Percentiles rank a stretch among this genome's conserved stretches.
Evolutionary conservation across 768 basidiomycete genomes (phyloP).

Genomic region (Mycena sanguinolenta): DNA sequence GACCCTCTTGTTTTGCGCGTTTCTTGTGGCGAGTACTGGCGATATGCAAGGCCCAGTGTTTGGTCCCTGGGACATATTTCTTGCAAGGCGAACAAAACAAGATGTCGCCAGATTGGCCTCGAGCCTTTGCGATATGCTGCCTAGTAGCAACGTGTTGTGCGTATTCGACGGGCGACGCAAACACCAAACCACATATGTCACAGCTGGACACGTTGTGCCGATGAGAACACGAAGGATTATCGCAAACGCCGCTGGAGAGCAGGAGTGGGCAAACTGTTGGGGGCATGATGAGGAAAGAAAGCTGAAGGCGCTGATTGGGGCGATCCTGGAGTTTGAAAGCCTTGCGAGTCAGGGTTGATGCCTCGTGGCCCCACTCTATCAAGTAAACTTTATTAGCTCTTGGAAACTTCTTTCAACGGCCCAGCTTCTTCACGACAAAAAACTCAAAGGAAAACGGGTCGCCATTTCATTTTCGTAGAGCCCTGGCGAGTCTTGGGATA

Average conservation of each 20-base stretch:
- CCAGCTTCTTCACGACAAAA: too few species aligned
- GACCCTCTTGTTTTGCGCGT: slow-evolving; percentile 32
- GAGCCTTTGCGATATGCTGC: slow-evolving; percentile 46
- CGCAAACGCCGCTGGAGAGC: slow-evolving; percentile 52
- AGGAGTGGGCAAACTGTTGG: slow-evolving; percentile 51
- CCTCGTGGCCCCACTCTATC: slow-evolving; percentile 5
- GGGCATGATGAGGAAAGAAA: slow-evolving; percentile 28
- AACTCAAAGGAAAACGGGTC: too few species aligned
- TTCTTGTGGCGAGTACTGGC: slow-evolving; percentile 35
- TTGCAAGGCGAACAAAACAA: slow-evolving; percentile 51
- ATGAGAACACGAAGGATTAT: slow-evolving; percentile 43
- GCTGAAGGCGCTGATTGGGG: neutral
- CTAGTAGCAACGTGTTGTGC: slow-evolving; percentile 46
- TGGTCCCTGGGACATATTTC: slow-evolving; percentile 36
- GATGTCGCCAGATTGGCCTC: slow-evolving; percentile 36
- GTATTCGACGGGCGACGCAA: slow-evolving; percentile 39
- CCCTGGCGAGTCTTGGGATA: too few species aligned
- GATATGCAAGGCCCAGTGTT: slow-evolving; percentile 45
- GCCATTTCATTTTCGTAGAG: too few species aligned
- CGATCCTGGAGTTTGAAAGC: neutral
- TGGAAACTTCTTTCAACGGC: too few species aligned
- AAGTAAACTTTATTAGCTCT: neutral
- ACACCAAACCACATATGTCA: slow-evolving; percentile 54
- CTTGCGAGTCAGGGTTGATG: neutral
- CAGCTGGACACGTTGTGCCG: slow-evolving; percentile 56